Conservation (phyloP, 371 early-diverging fungal genomes). For the Mucor lusitanicus region DNA sequence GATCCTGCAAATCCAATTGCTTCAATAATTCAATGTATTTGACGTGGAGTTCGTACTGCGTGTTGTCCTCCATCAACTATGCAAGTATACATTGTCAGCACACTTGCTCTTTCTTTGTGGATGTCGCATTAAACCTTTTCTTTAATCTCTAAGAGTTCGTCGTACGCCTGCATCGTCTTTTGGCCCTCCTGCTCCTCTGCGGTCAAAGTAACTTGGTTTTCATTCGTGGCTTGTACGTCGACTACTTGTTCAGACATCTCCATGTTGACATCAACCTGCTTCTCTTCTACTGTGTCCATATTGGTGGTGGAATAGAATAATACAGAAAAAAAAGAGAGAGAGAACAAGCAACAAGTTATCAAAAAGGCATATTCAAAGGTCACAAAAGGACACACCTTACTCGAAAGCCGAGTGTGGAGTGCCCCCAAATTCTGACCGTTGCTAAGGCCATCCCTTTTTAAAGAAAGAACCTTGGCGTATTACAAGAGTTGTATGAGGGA, state of each 20-base stretch:
- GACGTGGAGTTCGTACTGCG: constrained; percentile 40
- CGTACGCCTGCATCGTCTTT: constrained; percentile 22
- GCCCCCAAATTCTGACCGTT: neutral
- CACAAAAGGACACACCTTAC: neutral
- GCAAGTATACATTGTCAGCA: neutral
- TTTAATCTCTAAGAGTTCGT: constrained; percentile 28
- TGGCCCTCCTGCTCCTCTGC: constrained; percentile 6
- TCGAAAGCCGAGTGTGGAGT: neutral
- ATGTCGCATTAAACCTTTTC: constrained; percentile 21
- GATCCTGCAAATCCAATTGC: constrained; percentile 33
- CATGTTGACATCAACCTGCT: neutral
- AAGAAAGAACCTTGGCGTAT: too few species aligned
- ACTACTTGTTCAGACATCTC: neutral
- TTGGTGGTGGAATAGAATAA: neutral
- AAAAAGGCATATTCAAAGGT: neutral
- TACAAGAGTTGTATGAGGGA: too few species aligned
- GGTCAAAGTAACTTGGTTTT: neutral
- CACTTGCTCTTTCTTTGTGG: neutral
- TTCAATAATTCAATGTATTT: constrained; percentile 30
- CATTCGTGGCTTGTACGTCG: neutral
- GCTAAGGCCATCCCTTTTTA: too few species aligned
- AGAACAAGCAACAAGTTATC: neutral
- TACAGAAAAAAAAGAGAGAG: neutral
- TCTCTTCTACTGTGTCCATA: neutral
- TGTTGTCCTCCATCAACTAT: constrained; percentile 33